These are phyloP conservation scores for Voacanga thouarsii DNA, from an alignment of 257 asterid species.

Conservation along the genomic window DNA sequence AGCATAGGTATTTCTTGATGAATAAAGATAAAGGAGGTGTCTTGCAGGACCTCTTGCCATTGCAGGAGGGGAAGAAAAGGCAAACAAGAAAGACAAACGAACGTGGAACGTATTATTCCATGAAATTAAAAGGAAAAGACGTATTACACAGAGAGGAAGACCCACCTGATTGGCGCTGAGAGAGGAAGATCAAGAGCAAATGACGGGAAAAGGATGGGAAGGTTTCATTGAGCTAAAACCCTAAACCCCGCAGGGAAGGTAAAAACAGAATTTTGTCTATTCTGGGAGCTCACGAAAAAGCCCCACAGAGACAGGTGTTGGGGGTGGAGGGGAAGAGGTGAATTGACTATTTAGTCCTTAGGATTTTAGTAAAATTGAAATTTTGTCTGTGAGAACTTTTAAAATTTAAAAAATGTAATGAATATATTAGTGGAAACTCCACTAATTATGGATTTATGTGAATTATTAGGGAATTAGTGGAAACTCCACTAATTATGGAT, in stretches of 20 bases:
- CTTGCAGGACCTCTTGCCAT: constrained; percentile 60
- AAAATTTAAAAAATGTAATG: too few species aligned
- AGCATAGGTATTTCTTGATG: constrained; percentile 27
- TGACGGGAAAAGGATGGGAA: constrained; percentile 11
- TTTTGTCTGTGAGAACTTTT: too few species aligned
- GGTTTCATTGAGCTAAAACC: not conserved
- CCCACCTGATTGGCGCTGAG: not conserved
- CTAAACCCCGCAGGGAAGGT: constrained; percentile 19
- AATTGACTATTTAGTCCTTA: too few species aligned
- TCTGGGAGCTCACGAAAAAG: too few species aligned
- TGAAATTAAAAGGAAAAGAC: not conserved
- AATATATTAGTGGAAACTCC: too few species aligned
- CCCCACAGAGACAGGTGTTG: too few species aligned
- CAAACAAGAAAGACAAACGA: too few species aligned
- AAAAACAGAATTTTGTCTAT: not conserved
- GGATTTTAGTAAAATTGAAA: too few species aligned
- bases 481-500: too few species aligned
- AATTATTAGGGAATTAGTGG: too few species aligned
- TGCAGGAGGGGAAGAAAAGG: not conserved
- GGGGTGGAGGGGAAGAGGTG: too few species aligned
- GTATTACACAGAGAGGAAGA: not conserved
- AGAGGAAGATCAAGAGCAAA: not conserved
- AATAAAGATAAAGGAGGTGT: constrained; percentile 43
- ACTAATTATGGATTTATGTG: too few species aligned
- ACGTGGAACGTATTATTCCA: not conserved